Evolutionary conservation across 2,329 filamentous ascomycete genomes (phyloP).

Genomic region (Alternaria brassicicola): DNA sequence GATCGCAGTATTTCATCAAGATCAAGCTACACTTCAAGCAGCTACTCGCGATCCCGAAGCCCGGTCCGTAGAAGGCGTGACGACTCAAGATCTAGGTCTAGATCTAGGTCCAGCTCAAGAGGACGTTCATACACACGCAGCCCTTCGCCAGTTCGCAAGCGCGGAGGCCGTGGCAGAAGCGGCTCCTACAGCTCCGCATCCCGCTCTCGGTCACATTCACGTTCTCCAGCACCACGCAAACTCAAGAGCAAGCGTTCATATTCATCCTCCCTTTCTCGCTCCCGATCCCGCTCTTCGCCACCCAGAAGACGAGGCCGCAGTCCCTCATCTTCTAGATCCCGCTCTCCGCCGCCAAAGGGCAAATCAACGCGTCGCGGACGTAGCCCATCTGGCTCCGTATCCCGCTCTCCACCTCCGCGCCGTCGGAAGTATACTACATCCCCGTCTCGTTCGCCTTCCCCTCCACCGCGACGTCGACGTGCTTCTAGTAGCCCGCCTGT

Average conservation of each 20-base stretch:
- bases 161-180: constrained; percentile 27
- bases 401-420: constrained; percentile 9
- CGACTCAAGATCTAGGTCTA: constrained; percentile 33
- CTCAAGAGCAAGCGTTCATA: constrained; percentile 26
- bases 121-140: constrained; percentile 41
- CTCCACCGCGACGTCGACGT: neutral
- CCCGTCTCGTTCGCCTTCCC: neutral
- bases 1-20: constrained; percentile 43
- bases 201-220: constrained; percentile 32
- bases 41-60: constrained; percentile 34
- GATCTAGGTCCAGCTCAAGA: constrained; percentile 36
- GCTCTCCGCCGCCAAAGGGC: constrained; percentile 24
- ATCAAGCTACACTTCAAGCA: constrained; percentile 42
- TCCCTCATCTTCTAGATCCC: constrained; percentile 24
- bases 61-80: constrained; percentile 28
- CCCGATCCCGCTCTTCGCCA: constrained; percentile 32
- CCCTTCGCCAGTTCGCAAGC: constrained; percentile 33
- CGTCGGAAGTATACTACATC: constrained; percentile 6
- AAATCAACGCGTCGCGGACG: constrained; percentile 20
- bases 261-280: constrained; percentile 28
- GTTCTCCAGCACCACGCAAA: constrained; percentile 32
- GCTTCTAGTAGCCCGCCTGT: neutral
- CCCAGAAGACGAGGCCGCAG: constrained; percentile 34
- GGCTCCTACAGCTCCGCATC: constrained; percentile 30
- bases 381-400: constrained; percentile 21